A percentile compares a stretch with the other conserved stretches of the same genome.
Conservation (phyloP, 2,329 filamentous ascomycete genomes). For the Botrytis pseudocinerea region DNA sequence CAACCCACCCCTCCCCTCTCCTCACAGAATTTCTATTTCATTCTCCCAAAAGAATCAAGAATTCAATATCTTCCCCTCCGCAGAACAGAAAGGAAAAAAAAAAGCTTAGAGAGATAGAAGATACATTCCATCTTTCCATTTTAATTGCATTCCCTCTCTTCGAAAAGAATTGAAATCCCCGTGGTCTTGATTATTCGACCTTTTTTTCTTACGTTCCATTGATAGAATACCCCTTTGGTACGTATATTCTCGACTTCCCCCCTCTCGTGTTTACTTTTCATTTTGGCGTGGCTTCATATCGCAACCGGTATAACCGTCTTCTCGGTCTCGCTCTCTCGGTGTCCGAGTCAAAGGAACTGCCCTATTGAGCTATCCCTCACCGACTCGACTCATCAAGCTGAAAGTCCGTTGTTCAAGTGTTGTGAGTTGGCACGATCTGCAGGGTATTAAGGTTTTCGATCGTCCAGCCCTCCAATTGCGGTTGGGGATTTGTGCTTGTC, state of each 20-base stretch:
- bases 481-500: not conserved
- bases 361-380: not conserved
- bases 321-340: not conserved
- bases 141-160: not conserved
- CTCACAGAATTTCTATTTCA: conserved; percentile 10
- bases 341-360: not conserved
- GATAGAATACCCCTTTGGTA: conserved; percentile 18
- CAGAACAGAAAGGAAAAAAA: not conserved
- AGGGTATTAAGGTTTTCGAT: not conserved
- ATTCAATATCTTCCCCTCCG: not conserved
- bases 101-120: not conserved
- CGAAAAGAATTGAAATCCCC: conserved; percentile 1
- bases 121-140: conserved; percentile 6
- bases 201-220: not conserved
- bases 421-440: conserved; percentile 23
- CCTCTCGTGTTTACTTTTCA: conserved; percentile 4
- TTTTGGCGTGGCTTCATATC: conserved; percentile 12
- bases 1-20: not conserved
- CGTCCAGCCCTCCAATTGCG: conserved; percentile 5
- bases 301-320: not conserved
- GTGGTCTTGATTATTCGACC: not conserved
- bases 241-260: conserved; percentile 3
- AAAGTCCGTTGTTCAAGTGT: not conserved
- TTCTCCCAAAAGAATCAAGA: not conserved
- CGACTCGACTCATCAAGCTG: conserved; percentile 1